A percentile compares a stretch with the other conserved stretches of the same genome.
Evolutionary conservation across 371 early-diverging fungal genomes (phyloP).

Genomic region (Mucor lusitanicus): DNA sequence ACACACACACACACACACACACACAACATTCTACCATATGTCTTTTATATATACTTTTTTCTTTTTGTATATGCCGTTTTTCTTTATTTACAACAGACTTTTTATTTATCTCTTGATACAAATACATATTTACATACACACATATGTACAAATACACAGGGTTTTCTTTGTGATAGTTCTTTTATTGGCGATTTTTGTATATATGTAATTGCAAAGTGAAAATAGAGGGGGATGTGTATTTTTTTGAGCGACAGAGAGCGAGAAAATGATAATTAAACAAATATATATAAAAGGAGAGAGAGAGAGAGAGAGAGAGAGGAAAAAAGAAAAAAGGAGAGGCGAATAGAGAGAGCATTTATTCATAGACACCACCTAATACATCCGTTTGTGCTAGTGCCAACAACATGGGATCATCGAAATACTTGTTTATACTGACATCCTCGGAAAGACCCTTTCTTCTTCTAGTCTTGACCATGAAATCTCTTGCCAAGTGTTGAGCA

Average conservation of each 20-base stretch:
- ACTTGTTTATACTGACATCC: slow-evolving; percentile 93
- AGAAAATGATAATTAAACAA: slow-evolving; percentile 1
- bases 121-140: not conserved
- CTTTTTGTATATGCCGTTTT: not conserved
- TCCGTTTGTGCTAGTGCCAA: slow-evolving; percentile 62
- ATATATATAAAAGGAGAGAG: not conserved
- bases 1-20: slow-evolving; percentile 11
- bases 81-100: not conserved
- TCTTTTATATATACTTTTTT: not conserved
- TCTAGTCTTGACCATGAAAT: slow-evolving; percentile 97
- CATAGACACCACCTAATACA: slow-evolving; percentile 36
- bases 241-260: slow-evolving; percentile 3
- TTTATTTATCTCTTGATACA: slow-evolving; percentile 2
- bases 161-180: not conserved
- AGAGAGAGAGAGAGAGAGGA: not conserved
- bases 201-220: not conserved
- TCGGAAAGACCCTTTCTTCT: slow-evolving; percentile 92
- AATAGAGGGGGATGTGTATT: not conserved
- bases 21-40: not conserved
- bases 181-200: slow-evolving; percentile 6
- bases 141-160: not conserved
- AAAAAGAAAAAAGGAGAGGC: not conserved
- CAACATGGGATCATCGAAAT: slow-evolving; percentile 92
- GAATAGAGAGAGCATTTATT: slow-evolving; percentile 6
- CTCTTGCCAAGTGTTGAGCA: slow-evolving; percentile 88